Evolutionary conservation across 441 rosid genomes (phyloP).

Genomic region (Mallotus japonicus): DNA sequence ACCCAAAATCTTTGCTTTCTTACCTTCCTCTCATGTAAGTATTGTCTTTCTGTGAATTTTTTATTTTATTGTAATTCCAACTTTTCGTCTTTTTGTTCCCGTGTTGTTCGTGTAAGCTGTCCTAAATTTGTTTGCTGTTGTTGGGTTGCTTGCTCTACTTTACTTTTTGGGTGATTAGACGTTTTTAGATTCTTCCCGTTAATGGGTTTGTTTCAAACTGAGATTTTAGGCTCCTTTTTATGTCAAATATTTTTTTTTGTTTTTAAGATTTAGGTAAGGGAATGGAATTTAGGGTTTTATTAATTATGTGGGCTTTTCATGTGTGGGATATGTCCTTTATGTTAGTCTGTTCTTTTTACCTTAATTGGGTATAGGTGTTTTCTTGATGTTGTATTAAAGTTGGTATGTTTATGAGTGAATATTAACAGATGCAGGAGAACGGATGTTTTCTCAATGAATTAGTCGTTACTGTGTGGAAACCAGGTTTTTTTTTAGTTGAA

Average conservation of each 20-base stretch:
- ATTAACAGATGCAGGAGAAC: background rate
- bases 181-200: background rate
- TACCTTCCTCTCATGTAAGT: background rate
- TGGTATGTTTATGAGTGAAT: background rate
- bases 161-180: background rate
- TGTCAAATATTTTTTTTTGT: background rate
- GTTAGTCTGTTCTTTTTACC: too few relatives aligned
- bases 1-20: background rate
- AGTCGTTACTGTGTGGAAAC: background rate
- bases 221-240: background rate
- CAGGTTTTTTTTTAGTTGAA: background rate
- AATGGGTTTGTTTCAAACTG: background rate
- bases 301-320: background rate
- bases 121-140: background rate
- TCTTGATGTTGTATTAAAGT: background rate
- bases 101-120: background rate
- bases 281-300: constrained; percentile 18
- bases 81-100: background rate
- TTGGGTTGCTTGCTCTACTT: background rate
- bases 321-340: background rate
- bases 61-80: background rate
- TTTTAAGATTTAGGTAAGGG: background rate
- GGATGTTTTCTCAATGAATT: background rate
- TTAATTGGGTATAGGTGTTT: background rate
- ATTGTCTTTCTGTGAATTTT: background rate